Percentiles rank a stretch among this genome's conserved stretches.
Conservation (phyloP, 2,329 filamentous ascomycete species). For the Aspergillus sp. region DNA sequence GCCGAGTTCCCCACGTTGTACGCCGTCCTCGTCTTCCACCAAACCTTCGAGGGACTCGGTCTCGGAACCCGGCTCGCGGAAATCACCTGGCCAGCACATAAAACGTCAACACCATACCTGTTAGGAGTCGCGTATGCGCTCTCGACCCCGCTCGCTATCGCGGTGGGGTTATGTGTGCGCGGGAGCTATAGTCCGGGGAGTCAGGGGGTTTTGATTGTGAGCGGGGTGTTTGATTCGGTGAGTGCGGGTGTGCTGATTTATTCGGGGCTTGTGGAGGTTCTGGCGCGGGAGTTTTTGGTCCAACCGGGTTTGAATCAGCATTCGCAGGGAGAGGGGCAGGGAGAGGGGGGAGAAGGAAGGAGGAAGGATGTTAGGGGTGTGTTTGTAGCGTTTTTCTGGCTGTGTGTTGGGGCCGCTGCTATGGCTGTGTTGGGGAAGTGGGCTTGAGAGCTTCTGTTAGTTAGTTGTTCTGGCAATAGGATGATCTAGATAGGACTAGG, state of each 20-base stretch:
- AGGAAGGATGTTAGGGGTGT: slow-evolving; percentile 20
- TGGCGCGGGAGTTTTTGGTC: not conserved
- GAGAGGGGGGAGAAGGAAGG: too few relatives aligned
- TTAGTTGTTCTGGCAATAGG: too few relatives aligned
- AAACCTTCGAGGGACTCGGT: slow-evolving; percentile 66
- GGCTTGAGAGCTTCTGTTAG: slow-evolving; percentile 38
- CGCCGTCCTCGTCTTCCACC: slow-evolving; percentile 65
- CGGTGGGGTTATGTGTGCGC: not conserved
- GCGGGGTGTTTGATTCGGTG: not conserved
- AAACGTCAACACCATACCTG: not conserved
- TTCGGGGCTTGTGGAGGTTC: not conserved
- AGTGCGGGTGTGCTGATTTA: not conserved
- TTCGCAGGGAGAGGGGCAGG: too few relatives aligned
- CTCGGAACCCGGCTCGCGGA: slow-evolving; percentile 61
- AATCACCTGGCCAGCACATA: slow-evolving; percentile 22
- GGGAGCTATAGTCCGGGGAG: not conserved
- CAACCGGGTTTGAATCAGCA: not conserved
- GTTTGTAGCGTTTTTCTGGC: slow-evolving; percentile 48
- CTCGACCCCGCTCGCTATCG: not conserved
- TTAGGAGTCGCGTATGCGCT: not conserved
- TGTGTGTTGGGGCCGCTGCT: slow-evolving; percentile 47
- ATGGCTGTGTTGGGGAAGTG: slow-evolving; percentile 59
- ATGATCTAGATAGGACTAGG: too few relatives aligned
- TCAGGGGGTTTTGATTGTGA: not conserved
- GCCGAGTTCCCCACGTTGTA: slow-evolving; percentile 62